phyloP scores from a whole-genome alignment of 192 early-diverging fungal genomes.

The Coemansia asiatica region DNA sequence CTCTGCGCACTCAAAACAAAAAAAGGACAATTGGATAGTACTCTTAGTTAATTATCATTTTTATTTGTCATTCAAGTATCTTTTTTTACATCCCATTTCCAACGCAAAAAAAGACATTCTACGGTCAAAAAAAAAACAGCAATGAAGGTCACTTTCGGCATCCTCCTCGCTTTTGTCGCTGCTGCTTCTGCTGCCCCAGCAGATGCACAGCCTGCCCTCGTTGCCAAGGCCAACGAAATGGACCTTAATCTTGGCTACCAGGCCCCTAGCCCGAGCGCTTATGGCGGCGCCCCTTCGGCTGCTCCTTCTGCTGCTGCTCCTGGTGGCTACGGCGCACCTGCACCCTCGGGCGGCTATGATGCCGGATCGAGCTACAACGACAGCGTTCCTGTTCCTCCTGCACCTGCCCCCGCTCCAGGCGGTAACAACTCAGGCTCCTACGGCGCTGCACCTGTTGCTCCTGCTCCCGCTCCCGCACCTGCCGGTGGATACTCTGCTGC shows the following conservation, averaged over 20 bases:
- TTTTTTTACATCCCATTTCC: neutral
- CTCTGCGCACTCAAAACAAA: slow-evolving; percentile 4
- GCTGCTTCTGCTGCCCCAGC: slow-evolving; percentile 46
- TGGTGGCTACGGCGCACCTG: slow-evolving; percentile 8
- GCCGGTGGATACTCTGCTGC: slow-evolving; percentile 14
- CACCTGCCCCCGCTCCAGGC: slow-evolving; percentile 15
- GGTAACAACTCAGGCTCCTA: slow-evolving; percentile 9
- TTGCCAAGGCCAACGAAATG: slow-evolving; percentile 9
- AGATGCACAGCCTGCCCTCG: slow-evolving; percentile 22
- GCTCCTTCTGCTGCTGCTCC: neutral
- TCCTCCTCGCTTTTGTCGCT: slow-evolving; percentile 36
- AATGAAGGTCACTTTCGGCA: slow-evolving; percentile 52
- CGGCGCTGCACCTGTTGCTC: slow-evolving; percentile 8
- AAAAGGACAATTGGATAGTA: neutral
- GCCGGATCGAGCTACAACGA: slow-evolving; percentile 23
- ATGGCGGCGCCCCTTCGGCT: no score
- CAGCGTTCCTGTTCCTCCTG: slow-evolving; percentile 13
- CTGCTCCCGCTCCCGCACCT: slow-evolving; percentile 21
- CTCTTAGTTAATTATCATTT: neutral
- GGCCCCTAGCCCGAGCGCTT: slow-evolving; percentile 11
- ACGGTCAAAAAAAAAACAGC: slow-evolving; percentile 1
- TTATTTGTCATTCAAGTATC: slow-evolving; percentile 1
- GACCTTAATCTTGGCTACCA: slow-evolving; percentile 28
- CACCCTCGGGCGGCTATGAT: slow-evolving; percentile 20
- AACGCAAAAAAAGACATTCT: slow-evolving; percentile 5